Evolutionary conservation across 2,329 filamentous ascomycete species (phyloP), one percentile per base, ranked within the genome.

Genomic region (Pseudomassariella vexata): DNA sequence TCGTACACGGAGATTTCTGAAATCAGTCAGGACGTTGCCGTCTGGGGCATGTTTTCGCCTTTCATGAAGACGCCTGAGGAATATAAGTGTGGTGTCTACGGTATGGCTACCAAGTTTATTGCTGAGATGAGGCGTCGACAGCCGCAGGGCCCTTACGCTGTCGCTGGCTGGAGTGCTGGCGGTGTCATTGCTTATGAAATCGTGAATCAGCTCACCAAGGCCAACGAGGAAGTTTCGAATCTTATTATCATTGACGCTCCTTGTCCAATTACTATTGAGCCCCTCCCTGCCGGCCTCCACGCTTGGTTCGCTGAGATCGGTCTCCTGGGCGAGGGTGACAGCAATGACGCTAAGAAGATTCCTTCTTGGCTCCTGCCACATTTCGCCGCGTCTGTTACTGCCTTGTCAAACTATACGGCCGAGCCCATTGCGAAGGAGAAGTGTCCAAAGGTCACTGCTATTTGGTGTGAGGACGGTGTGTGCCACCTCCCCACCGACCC

Each of bases 121-220:
- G 61, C 68, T 5, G 82, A 86, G 57, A 82, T 87, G 56, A 79
- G 77, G 56, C 73, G 76, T 5, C 79, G 81, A 30, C 82, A 87
- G 56, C 76, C 81, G 3, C 49, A 63, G 15, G 83, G 83, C 0
- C 78, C 80, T 1, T 85, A 85, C 56, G 68, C 70, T 30, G 57
- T 87, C 1, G 73, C 76, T 11, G 84, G 84, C 16, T 88, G 82
- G 83, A 84, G 76, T n/a, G 82, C 81, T 2, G 84, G 83, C 17
- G 82, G 83, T 21, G 79, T 85, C 28, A 78, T 80, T 37, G 80
- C 82, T 24, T 85, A 75, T 47, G 77, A 83, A 44, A 76, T 78
- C 8, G 70, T 76, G 11, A 70, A 70, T 33, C 73, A 80, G 40
- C 65, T 85, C 11, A 67, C 66, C 36, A 66, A 68, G 39, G 66